Base-by-base conservation (phyloP, 768 basidiomycete genomes). In the Nevesoporus exiguus region DNA sequence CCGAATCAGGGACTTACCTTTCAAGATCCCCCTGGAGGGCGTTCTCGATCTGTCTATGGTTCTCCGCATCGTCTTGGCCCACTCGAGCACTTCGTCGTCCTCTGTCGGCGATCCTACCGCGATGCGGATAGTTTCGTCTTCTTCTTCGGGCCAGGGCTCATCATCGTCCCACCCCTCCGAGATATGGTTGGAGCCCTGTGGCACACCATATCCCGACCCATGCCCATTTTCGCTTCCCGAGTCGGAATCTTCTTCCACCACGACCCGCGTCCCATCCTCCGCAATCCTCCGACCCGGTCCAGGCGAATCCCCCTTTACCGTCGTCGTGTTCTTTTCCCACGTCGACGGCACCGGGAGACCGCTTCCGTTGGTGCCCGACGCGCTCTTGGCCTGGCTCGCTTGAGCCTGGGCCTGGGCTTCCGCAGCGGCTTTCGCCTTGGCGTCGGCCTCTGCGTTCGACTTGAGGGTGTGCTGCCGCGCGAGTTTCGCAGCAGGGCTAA, bases 401-500 rank as follows among this genome's bases (percentile, higher is more conserved):
- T 66, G 74, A 7, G 33, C 49, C 36, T 61, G 64, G 3, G 55
- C 55, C 6, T 66, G 65, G 0, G 54, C 67, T 30, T 68, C 73
- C 10, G 64, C 68, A 40, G 67, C 65, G 0, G 70, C 73, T 22
- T 67, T 71, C 17, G 77, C 71, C 31, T 70, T 74, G 1, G 74
- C 76, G 15, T 76, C 78, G 3, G 76, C 77, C 44, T 74, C 73
- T 4, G 81, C 81, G 59, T 90, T 91, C 51, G 80, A 90, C 76
- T 88, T 91, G 56, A 97, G 81, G 5, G 94, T 97, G 69, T 96
- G 93, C 68, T 94, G 91, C 39, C 94, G 69, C 1, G 91, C 93
- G 11, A 96, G 79, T 68, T 88, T 86, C 3, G 94, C 94, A 15
- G 94, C 94, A 7, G 94, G 94, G 63, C 88, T 90, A 22, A 96